Evolutionary conservation across 2,329 filamentous ascomycete genomes (phyloP), one percentile per base, ranked within the genome.

Genomic region (Coniochaeta ligniaria): DNA sequence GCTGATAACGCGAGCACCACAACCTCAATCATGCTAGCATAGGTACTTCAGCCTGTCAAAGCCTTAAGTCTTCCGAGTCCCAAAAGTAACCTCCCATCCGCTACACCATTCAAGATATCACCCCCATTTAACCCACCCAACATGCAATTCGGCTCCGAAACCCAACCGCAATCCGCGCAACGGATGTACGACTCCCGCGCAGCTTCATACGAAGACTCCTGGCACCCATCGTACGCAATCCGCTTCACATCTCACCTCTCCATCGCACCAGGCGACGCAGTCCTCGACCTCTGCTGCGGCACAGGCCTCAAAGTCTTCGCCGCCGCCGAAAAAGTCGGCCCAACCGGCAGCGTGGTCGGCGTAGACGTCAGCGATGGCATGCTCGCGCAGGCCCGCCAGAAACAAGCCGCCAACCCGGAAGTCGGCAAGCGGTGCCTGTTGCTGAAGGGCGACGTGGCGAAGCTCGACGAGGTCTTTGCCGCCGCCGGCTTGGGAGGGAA

Each of bases 361-460:
- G 26, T 52, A 6, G 47, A 52, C 26, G 16, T 52, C 47, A 52
- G 47, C 47, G 47, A 17, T 6, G 47, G 47, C 16, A 52, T 52
- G 47, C 47, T 52, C 14, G 47, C 2, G 6, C 6, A 26, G 11
- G 47, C 47, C 3, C 47, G 47, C 5, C 47, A 9, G 36, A 68
- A 69, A 50, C 63, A 67, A 20, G 20, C 63, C 12, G 60, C 56
- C 12, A 59, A 69, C 26, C 55, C 62, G 3, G 41, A n/a, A 7
- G 47, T 68, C 8, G 63, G 60, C 7, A 54, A 11, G 0, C 65
- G 67, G 6, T 60, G 72, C 26, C 67, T 63, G 9, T 63, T 73
- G 7, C 31, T 72, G 8, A 64, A 63, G 17, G 68, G 72, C 24
- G 69, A 71, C 57, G 69, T 68, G 17, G 69, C 68, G 22, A 35